Percentiles rank a stretch among this genome's conserved stretches.
Conservation (phyloP, 2,329 filamentous ascomycete species). For the Colletotrichum camelliae region DNA sequence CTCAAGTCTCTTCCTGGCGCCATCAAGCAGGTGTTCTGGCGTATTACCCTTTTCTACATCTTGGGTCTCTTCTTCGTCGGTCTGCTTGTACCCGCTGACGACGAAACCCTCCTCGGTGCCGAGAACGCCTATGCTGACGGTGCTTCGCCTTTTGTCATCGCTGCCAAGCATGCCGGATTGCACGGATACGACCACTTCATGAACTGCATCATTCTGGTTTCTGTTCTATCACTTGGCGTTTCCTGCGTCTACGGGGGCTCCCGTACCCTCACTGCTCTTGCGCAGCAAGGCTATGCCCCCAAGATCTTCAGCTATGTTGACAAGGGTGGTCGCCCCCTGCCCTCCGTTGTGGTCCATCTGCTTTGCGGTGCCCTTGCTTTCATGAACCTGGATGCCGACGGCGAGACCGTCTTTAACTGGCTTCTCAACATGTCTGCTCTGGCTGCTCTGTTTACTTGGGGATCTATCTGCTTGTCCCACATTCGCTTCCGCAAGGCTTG, state of each 20-base stretch:
- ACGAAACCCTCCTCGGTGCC: constrained; percentile 41
- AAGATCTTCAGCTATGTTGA: constrained; percentile 63
- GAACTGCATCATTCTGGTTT: constrained; percentile 64
- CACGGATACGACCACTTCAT: constrained; percentile 60
- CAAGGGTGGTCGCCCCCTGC: constrained; percentile 59
- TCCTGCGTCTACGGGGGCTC: constrained; percentile 65
- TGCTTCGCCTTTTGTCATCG: constrained; percentile 63
- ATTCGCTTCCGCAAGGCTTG: constrained; percentile 73
- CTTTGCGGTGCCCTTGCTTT: constrained; percentile 57
- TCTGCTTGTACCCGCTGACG: constrained; percentile 52
- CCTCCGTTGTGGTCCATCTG: constrained; percentile 52
- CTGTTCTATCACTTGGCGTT: constrained; percentile 64
- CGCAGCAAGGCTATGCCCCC: constrained; percentile 64
- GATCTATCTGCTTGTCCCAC: constrained; percentile 70
- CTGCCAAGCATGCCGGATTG: constrained; percentile 56
- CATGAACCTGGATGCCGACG: constrained; percentile 47
- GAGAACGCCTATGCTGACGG: constrained; percentile 14
- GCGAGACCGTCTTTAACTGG: constrained; percentile 66
- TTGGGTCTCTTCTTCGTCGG: constrained; percentile 58
- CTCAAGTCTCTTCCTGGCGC: constrained; percentile 78
- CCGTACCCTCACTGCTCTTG: constrained; percentile 63
- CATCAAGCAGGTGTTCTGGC: constrained; percentile 78
- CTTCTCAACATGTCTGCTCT: constrained; percentile 69
- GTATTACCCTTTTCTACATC: constrained; percentile 61
- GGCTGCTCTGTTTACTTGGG: constrained; percentile 72